phyloP scores from a whole-genome alignment of 345 rosid genomes.

The Euclidium syriacum region DNA sequence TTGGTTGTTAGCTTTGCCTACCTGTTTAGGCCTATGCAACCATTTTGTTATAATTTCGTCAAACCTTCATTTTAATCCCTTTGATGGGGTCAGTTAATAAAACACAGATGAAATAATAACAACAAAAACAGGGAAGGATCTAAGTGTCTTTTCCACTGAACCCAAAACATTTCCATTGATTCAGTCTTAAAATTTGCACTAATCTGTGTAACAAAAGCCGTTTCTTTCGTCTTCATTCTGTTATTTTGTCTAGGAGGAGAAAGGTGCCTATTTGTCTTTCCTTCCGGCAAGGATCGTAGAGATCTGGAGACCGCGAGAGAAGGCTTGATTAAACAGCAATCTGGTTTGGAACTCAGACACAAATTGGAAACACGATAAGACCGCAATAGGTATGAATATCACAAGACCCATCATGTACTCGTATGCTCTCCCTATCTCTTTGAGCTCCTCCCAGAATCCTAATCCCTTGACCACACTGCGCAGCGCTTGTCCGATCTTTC shows the following conservation, averaged over 20 bases:
- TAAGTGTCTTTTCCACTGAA: not conserved
- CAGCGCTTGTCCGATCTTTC: slow-evolving; percentile 74
- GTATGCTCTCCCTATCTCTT: slow-evolving; percentile 86
- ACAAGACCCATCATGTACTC: slow-evolving; percentile 76
- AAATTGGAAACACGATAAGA: slow-evolving; percentile 83
- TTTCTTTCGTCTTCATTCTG: no score
- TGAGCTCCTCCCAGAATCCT: slow-evolving; percentile 72
- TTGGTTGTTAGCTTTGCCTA: no score
- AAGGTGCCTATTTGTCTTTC: slow-evolving; percentile 41
- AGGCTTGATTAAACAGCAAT: slow-evolving; percentile 90
- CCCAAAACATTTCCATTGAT: not conserved
- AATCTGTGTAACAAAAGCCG: no score
- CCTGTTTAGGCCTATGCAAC: no score
- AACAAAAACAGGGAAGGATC: no score
- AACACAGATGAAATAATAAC: no score
- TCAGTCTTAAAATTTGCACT: no score
- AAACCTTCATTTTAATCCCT: no score
- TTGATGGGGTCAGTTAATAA: no score
- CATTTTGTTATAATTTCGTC: no score
- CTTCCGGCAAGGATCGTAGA: slow-evolving; percentile 73
- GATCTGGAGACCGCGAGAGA: slow-evolving; percentile 90
- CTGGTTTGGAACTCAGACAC: slow-evolving; percentile 88
- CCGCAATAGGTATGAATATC: slow-evolving; percentile 64
- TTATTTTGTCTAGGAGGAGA: not conserved
- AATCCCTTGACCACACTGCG: slow-evolving; percentile 42